A percentile compares a stretch with the other conserved stretches of the same genome.
phyloP scores from a whole-genome alignment of 208 protist genomes.

The Trichomonas vaginalis region DNA sequence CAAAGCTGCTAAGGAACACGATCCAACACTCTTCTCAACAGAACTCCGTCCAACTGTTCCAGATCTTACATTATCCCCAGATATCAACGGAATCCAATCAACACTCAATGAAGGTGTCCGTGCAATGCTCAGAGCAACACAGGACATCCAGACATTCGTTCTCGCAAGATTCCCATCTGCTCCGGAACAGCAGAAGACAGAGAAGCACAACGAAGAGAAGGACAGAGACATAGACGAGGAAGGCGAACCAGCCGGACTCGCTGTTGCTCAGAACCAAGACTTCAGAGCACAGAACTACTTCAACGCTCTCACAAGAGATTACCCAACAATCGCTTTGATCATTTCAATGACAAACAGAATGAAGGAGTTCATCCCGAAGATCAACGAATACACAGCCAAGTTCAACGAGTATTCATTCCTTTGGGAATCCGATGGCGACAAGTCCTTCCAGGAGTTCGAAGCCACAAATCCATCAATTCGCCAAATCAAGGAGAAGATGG shows the following conservation, averaged over 20 bases:
- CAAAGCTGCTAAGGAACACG: background rate
- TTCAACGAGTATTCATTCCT: background rate
- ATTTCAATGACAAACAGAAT: conserved; percentile 4
- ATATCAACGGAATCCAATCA: background rate
- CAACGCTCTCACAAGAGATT: background rate
- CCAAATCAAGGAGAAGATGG: background rate
- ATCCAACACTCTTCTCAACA: background rate
- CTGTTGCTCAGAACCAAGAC: background rate
- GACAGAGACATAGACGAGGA: background rate
- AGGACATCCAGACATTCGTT: background rate
- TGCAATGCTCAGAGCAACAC: background rate
- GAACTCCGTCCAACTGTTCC: background rate
- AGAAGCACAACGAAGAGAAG: background rate
- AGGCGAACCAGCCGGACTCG: background rate
- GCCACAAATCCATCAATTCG: background rate
- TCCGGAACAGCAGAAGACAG: background rate
- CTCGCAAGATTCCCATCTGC: background rate
- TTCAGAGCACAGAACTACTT: background rate
- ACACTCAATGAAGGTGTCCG: background rate
- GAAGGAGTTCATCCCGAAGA: background rate
- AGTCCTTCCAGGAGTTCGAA: background rate
- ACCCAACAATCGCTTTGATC: background rate
- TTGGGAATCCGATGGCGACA: background rate
- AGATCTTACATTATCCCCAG: background rate
- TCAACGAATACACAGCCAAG: background rate